Percentiles rank a stretch among this genome's conserved stretches.
Evolutionary conservation across 257 asterid genomes (phyloP).

Genomic region (Forsythia suspensa): DNA sequence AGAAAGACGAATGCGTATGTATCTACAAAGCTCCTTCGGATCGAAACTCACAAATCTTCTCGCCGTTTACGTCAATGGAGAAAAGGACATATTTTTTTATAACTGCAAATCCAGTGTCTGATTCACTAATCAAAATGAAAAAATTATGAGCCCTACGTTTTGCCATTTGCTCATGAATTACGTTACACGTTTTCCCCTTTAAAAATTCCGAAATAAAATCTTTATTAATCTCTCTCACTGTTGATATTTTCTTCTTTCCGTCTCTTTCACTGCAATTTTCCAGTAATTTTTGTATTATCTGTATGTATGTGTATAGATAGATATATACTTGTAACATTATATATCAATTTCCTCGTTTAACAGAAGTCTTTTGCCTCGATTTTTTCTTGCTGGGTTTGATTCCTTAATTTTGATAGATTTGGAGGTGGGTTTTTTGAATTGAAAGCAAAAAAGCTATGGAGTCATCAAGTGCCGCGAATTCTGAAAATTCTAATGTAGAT

Average conservation of each 20-base stretch:
- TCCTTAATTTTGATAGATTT: not conserved
- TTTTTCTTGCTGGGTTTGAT: slow-evolving; percentile 5
- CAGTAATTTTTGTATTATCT: not conserved
- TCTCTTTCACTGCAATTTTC: not conserved
- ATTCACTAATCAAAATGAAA: not conserved
- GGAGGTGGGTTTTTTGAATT: not conserved
- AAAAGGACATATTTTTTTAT: not conserved
- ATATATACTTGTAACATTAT: not conserved
- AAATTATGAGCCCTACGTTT: not conserved
- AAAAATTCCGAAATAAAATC: not conserved
- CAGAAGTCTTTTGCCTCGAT: slow-evolving; percentile 17
- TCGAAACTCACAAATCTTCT: not conserved
- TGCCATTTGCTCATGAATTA: not conserved
- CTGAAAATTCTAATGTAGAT: slow-evolving; percentile 21
- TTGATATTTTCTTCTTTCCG: slow-evolving; percentile 7
- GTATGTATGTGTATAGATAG: not conserved
- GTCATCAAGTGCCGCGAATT: slow-evolving; percentile 36
- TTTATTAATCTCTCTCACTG: not conserved
- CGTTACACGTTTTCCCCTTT: slow-evolving; percentile 21
- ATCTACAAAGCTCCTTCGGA: not conserved
- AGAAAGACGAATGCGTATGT: not conserved
- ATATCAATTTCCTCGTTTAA: not conserved
- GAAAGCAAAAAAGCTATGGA: slow-evolving; percentile 42
- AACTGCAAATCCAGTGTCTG: slow-evolving; percentile 1
- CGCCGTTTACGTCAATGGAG: slow-evolving; percentile 12